Evolutionary conservation across 1,284 basidiomycete genomes (phyloP).

Genomic region (Ustilago sp.): DNA sequence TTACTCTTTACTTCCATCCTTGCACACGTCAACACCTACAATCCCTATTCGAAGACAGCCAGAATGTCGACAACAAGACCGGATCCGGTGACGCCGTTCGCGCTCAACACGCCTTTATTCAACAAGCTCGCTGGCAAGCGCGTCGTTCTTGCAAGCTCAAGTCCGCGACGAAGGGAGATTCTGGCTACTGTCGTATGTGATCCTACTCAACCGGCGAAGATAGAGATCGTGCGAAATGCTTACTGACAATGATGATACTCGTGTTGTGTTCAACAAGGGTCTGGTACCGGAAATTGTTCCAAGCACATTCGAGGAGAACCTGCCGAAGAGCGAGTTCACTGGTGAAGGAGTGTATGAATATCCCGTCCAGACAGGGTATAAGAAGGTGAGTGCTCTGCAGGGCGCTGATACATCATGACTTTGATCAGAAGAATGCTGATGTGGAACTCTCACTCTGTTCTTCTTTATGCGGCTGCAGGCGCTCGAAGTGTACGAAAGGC

Average conservation of each 20-base stretch:
- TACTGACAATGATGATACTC: neutral
- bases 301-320: conserved; percentile 86
- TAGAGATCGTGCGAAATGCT: neutral
- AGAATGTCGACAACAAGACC: conserved; percentile 26
- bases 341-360: conserved; percentile 84
- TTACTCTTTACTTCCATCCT: neutral
- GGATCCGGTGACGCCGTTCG: conserved; percentile 49
- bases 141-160: conserved; percentile 61
- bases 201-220: neutral
- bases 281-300: conserved; percentile 86
- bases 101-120: conserved; percentile 59
- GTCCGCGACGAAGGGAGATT: conserved; percentile 62
- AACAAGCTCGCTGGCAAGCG: conserved; percentile 62
- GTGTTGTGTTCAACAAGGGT: conserved; percentile 74
- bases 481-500: conserved; percentile 61
- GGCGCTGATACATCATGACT: too few species aligned
- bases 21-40: neutral
- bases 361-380: conserved; percentile 88
- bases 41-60: neutral
- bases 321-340: conserved; percentile 77
- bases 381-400: conserved; percentile 73
- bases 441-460: too few species aligned
- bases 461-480: conserved; percentile 56
- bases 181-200: conserved; percentile 57
- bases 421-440: too few species aligned